Evolutionary conservation across 2,329 filamentous ascomycete species (phyloP).

Genomic region (Penicillium sp.): DNA sequence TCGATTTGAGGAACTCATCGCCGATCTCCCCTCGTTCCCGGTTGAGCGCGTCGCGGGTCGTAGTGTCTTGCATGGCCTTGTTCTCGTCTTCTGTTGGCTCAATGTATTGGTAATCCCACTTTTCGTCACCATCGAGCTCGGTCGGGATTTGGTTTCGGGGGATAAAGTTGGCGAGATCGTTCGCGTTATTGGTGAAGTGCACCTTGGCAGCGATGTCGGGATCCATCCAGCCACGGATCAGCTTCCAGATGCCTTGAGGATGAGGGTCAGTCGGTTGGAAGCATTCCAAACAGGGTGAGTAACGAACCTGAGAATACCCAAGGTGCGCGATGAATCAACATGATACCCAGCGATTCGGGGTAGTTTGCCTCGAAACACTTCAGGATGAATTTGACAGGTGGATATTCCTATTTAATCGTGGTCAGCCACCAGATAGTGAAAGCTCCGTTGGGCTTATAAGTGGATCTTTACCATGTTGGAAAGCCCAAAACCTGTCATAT

Average conservation of each 20-base stretch:
- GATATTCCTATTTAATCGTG: constrained; percentile 62
- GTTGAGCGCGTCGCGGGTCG: constrained; percentile 57
- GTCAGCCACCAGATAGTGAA: background rate
- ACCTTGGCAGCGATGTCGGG: constrained; percentile 92
- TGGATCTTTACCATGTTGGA: constrained; percentile 69
- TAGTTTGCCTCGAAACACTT: constrained; percentile 98
- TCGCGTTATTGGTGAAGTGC: constrained; percentile 73
- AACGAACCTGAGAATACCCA: constrained; percentile 83
- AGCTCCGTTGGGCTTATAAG: too few species aligned
- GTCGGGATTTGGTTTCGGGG: constrained; percentile 62
- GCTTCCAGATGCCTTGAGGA: constrained; percentile 76
- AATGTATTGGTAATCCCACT: constrained; percentile 73
- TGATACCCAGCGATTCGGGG: constrained; percentile 77
- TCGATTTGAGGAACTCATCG: constrained; percentile 65
- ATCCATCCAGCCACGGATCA: constrained; percentile 91
- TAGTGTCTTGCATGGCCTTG: constrained; percentile 60
- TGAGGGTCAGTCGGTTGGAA: background rate
- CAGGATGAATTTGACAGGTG: constrained; percentile 95
- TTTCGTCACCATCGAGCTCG: constrained; percentile 75
- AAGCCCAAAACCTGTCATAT: constrained; percentile 88
- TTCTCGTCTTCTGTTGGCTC: constrained; percentile 75
- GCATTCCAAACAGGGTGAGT: constrained; percentile 1
- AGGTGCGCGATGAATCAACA: constrained; percentile 86
- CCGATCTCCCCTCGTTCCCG: constrained; percentile 59
- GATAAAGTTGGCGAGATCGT: constrained; percentile 72